phyloP scores from a whole-genome alignment of 2,329 filamentous ascomycete species.

The Rhynchosporium secalis region DNA sequence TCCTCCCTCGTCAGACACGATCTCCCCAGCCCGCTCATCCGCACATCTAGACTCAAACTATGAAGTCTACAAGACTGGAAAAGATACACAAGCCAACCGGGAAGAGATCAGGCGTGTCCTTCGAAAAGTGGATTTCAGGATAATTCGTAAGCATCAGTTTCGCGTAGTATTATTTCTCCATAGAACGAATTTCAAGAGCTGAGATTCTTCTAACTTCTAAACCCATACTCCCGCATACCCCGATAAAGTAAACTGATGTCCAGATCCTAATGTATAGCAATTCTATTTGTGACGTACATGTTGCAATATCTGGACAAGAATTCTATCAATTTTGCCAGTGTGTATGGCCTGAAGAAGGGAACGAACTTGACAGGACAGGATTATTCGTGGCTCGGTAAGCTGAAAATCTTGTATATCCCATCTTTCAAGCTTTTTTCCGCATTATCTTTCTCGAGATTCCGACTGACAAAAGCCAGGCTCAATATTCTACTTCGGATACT shows the following conservation, averaged over 20 bases:
- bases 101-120: slow-evolving; percentile 32
- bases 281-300: slow-evolving; percentile 57
- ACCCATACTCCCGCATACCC: too few relatives aligned
- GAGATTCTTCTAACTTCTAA: too few relatives aligned
- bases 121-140: slow-evolving; percentile 48
- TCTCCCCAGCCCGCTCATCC: slow-evolving; percentile 25
- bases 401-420: background rate
- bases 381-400: slow-evolving; percentile 55
- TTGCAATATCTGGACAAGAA: slow-evolving; percentile 51
- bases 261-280: slow-evolving; percentile 40
- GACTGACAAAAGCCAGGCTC: slow-evolving; percentile 38
- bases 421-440: background rate
- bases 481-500: slow-evolving; percentile 54
- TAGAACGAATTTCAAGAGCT: too few relatives aligned
- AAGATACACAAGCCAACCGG: slow-evolving; percentile 32
- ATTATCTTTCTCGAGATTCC: background rate
- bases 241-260: too few relatives aligned
- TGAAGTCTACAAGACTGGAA: slow-evolving; percentile 40
- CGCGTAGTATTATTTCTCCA: too few relatives aligned
- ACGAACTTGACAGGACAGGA: slow-evolving; percentile 49
- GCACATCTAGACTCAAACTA: slow-evolving; percentile 42
- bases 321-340: slow-evolving; percentile 46
- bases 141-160: slow-evolving; percentile 33
- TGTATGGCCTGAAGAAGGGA: slow-evolving; percentile 51
- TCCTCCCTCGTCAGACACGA: slow-evolving; percentile 21